Conservation (phyloP, 2,329 filamentous ascomycete species). For the Botryotinia globosa region DNA sequence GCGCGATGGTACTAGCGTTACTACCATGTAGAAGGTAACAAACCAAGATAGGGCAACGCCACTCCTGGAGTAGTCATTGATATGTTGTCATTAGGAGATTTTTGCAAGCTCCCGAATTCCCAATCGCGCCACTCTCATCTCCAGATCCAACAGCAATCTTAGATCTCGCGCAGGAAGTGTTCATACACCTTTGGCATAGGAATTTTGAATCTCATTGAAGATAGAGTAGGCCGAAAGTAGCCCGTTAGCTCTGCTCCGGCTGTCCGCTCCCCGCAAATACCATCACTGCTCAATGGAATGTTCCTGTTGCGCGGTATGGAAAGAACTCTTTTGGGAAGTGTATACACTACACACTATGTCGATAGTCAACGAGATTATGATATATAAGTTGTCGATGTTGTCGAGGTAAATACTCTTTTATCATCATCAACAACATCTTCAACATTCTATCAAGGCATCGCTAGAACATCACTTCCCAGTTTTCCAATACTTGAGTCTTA, state of each 20-base stretch:
- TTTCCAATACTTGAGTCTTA: slow-evolving; percentile 12
- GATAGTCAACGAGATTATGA: neutral
- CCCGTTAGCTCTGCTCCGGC: slow-evolving; percentile 7
- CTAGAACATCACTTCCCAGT: slow-evolving; percentile 8
- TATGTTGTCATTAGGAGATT: slow-evolving; percentile 2
- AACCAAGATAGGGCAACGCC: slow-evolving; percentile 5
- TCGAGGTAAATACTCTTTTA: slow-evolving; percentile 6
- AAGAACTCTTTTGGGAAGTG: neutral
- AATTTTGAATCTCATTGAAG: neutral
- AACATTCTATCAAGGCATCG: slow-evolving; percentile 6
- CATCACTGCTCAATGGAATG: neutral
- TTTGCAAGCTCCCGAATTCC: slow-evolving; percentile 9
- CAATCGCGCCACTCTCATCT: neutral
- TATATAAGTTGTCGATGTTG: slow-evolving; percentile 9
- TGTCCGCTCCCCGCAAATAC: neutral
- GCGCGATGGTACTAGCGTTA: neutral
- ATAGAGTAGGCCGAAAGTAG: slow-evolving; percentile 11
- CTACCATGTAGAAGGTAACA: neutral
- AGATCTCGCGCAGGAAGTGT: neutral
- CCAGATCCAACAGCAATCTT: neutral
- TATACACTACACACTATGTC: neutral
- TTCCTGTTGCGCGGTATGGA: slow-evolving; percentile 3
- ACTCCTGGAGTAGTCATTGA: slow-evolving; percentile 10
- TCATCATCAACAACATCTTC: slow-evolving; percentile 15
- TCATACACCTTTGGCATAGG: neutral